These are phyloP conservation scores for Paramecium sexaurelia DNA, from an alignment of 73 alveolate genomes.

Conservation along the genomic window DNA sequence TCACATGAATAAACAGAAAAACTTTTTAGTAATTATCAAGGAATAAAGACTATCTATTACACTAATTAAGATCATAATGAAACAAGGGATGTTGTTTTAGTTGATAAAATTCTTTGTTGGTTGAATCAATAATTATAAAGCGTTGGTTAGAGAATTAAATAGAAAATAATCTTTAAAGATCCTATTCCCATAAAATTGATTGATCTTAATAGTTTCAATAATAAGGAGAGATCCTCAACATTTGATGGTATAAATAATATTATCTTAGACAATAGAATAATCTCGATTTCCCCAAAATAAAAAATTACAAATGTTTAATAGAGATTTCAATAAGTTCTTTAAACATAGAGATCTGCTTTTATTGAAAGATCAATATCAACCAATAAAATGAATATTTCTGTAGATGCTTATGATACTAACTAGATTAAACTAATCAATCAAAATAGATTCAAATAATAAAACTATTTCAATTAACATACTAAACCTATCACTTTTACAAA, in stretches of 20 bases:
- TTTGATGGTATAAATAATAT: slow-evolving; percentile 18
- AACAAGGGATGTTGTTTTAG: background rate
- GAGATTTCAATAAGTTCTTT: background rate
- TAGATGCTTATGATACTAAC: background rate
- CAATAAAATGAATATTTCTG: slow-evolving; percentile 12
- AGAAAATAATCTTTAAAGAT: background rate
- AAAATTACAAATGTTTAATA: background rate
- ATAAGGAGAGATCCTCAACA: slow-evolving; percentile 44
- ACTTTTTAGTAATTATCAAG: slow-evolving; percentile 20
- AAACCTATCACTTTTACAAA: background rate
- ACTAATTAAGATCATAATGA: slow-evolving; percentile 20
- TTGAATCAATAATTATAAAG: background rate
- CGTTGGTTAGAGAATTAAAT: slow-evolving; percentile 20
- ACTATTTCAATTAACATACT: slow-evolving; percentile 12
- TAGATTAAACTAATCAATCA: background rate
- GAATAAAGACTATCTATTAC: background rate
- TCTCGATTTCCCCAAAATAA: slow-evolving; percentile 37
- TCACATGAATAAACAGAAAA: slow-evolving; percentile 32
- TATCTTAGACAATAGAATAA: background rate
- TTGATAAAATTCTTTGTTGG: slow-evolving; percentile 12
- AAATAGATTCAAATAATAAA: background rate
- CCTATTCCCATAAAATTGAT: slow-evolving; percentile 30
- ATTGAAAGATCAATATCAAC: slow-evolving; percentile 12
- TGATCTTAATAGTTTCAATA: slow-evolving; percentile 20
- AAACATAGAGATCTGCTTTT: slow-evolving; percentile 34